A percentile compares a stretch with the other conserved stretches of the same genome.
These are phyloP conservation scores for Sicyos edulis DNA, from an alignment of 306 rosid species.

Conservation along the genomic window DNA sequence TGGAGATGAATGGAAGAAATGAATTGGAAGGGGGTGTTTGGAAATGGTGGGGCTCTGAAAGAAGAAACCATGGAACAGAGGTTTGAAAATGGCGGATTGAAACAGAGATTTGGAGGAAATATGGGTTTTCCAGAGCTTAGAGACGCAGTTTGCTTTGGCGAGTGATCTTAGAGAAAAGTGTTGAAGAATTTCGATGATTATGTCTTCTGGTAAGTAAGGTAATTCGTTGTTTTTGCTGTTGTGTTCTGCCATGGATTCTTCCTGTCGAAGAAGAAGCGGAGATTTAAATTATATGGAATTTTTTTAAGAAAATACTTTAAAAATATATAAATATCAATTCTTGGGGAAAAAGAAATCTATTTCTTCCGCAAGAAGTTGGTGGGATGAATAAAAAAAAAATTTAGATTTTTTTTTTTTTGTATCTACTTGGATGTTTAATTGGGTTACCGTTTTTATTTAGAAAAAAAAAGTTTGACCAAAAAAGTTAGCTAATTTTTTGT, in stretches of 20 bases:
- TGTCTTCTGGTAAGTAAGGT: neutral
- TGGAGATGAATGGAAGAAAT: slow-evolving; percentile 1
- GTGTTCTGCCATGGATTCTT: neutral
- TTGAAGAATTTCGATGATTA: neutral
- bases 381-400: no score
- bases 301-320: no score
- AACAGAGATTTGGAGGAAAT: neutral
- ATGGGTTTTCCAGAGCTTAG: neutral
- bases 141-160: neutral
- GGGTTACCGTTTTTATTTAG: no score
- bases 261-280: neutral
- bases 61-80: neutral
- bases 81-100: neutral
- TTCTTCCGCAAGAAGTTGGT: no score
- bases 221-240: no score
- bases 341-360: no score
- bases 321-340: no score
- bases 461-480: no score
- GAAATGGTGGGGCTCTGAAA: neutral
- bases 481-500: no score
- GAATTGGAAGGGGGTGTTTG: neutral
- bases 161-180: slow-evolving; percentile 2
- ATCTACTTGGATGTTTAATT: no score
- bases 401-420: no score
- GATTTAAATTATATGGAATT: neutral